Conservation (phyloP, 495 filamentous ascomycete species). For the Penicillium macrosclerotiorum region DNA sequence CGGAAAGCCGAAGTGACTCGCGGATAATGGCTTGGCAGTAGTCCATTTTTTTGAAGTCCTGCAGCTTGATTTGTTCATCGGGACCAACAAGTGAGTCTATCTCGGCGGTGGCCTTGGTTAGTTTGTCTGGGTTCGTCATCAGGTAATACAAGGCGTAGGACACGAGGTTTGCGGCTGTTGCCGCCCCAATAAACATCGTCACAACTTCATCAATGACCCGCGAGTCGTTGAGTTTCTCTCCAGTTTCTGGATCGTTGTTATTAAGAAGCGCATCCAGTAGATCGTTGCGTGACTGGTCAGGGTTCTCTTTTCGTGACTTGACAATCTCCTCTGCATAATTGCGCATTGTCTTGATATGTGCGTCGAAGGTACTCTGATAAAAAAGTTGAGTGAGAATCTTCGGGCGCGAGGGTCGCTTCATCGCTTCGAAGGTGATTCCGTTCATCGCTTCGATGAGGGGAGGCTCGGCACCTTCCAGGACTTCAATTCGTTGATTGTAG, state of each 20-base stretch:
- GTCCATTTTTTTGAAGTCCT: conserved; percentile 63
- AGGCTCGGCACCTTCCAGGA: conserved; percentile 14
- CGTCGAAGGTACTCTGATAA: conserved; percentile 47
- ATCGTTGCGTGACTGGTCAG: conserved; percentile 56
- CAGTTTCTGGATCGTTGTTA: conserved; percentile 64
- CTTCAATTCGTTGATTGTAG: conserved; percentile 40
- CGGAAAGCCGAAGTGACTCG: conserved; percentile 68
- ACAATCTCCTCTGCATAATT: conserved; percentile 58
- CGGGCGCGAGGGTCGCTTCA: conserved; percentile 39
- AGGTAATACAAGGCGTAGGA: conserved; percentile 47
- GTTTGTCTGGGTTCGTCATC: conserved; percentile 33
- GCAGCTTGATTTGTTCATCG: conserved; percentile 29
- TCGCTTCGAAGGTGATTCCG: conserved; percentile 41
- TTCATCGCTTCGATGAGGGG: conserved; percentile 39
- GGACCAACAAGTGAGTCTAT: conserved; percentile 39
- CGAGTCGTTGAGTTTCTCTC: conserved; percentile 55
- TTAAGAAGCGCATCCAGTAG: conserved; percentile 68
- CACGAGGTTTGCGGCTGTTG: conserved; percentile 44
- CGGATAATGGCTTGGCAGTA: conserved; percentile 68
- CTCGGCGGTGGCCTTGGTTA: conserved; percentile 39
- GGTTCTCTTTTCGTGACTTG: conserved; percentile 50
- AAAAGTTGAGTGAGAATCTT: conserved; percentile 42
- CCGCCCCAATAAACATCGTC: conserved; percentile 47
- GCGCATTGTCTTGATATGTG: conserved; percentile 56
- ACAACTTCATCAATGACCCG: conserved; percentile 68